Conservation (phyloP, 169 alveolate genomes). For the Plasmodium fragile region DNA sequence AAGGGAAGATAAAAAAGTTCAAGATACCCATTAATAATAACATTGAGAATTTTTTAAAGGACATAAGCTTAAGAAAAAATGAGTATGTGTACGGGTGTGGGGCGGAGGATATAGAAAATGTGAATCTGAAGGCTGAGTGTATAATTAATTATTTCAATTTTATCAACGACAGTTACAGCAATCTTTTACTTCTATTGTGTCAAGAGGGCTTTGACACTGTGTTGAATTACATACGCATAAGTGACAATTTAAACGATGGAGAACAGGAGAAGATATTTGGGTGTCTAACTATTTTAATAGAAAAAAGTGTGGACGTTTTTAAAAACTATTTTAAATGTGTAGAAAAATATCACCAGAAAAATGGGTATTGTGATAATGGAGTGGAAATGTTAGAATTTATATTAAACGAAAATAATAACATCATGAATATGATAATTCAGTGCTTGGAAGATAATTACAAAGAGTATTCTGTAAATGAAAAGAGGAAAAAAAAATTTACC, state of each 20-base stretch:
- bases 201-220: slow-evolving; percentile 67
- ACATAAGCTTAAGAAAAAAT: slow-evolving; percentile 42
- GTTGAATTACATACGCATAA: slow-evolving; percentile 39
- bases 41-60: slow-evolving; percentile 66
- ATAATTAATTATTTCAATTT: slow-evolving; percentile 42
- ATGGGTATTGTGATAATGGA: slow-evolving; percentile 20
- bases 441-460: slow-evolving; percentile 52
- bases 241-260: slow-evolving; percentile 19
- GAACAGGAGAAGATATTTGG: slow-evolving; percentile 71
- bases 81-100: slow-evolving; percentile 64
- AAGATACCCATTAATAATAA: slow-evolving; percentile 45
- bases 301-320: slow-evolving; percentile 72
- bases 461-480: slow-evolving; percentile 53
- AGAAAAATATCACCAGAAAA: slow-evolving; percentile 36
- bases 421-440: slow-evolving; percentile 45
- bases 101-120: slow-evolving; percentile 51
- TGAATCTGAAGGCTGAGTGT: slow-evolving; percentile 18
- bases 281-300: slow-evolving; percentile 54
- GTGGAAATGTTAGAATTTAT: slow-evolving; percentile 11
- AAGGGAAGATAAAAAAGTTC: slow-evolving; percentile 73
- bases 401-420: slow-evolving; percentile 42
- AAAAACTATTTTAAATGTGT: slow-evolving; percentile 69
- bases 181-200: slow-evolving; percentile 36
- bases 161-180: slow-evolving; percentile 68
- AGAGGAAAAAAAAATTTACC: slow-evolving; percentile 26